Conservation (phyloP, 1,284 basidiomycete species). For the Ceratobasidium sp. region DNA sequence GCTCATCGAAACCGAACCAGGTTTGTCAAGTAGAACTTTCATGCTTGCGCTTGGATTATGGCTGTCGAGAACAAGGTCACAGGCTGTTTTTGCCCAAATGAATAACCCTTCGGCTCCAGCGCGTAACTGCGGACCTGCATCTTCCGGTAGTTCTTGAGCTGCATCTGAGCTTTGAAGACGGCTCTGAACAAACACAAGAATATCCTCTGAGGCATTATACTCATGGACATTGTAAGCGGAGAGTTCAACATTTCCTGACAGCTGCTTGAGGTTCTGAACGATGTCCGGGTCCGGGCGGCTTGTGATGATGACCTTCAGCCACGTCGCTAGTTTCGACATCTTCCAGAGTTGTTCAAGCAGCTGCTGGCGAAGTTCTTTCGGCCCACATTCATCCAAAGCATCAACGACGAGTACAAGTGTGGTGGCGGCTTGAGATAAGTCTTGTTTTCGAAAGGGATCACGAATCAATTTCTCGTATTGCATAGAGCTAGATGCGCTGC, state of each 20-base stretch:
- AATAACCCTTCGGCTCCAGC: slow-evolving; percentile 27
- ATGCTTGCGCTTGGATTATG: neutral
- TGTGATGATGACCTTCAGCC: slow-evolving; percentile 33
- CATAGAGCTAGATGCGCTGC: neutral
- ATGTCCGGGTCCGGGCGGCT: slow-evolving; percentile 30
- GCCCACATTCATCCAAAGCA: slow-evolving; percentile 36
- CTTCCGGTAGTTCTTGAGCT: neutral
- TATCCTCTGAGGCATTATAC: neutral
- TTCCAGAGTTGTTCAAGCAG: neutral
- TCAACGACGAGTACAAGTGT: slow-evolving; percentile 28
- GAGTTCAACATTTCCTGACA: too few relatives aligned
- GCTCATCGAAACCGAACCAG: too few relatives aligned
- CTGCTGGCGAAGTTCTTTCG: neutral
- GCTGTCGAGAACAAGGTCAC: neutral
- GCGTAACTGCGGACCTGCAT: neutral
- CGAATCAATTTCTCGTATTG: neutral
- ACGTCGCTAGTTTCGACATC: slow-evolving; percentile 1
- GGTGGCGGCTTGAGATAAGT: neutral
- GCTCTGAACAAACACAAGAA: neutral
- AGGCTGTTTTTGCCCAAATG: slow-evolving; percentile 32
- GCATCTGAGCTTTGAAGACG: neutral
- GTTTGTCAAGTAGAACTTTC: too few relatives aligned
- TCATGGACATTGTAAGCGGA: neutral
- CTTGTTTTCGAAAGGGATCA: neutral
- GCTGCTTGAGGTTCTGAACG: neutral